Base-by-base conservation (phyloP, 2,329 filamentous ascomycete genomes). In the Westerdykella sp. region DNA sequence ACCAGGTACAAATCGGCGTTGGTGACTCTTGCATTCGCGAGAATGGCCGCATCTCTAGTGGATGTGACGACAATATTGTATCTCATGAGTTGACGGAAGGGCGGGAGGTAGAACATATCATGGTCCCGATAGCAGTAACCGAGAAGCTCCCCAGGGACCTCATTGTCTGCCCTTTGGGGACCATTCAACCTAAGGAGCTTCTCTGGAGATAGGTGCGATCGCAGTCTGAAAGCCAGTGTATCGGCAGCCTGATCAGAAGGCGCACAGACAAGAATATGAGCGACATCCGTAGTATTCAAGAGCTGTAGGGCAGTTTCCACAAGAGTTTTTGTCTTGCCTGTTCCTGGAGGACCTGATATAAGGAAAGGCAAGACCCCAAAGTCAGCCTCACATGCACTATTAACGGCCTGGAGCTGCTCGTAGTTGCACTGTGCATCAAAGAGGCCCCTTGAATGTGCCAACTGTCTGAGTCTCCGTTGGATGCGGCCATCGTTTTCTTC, bases 281-380 rank as follows among this genome's bases (percentile, higher is more conserved):
- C 40, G 7, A 50, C 42, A 1, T 46, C 18, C 1, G 53, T 52
- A 3, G 48, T 50, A 2, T 60, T 47, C 4, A 63, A 49, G 2
- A 66, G 45, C 36, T 66, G 61, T 45, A 69, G 50, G 9, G 70
- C 66, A 40, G 63, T 62, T 52, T 75, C 73, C 14, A 74, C 71
- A 1, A 75, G 50, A 2, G 72, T 75, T 45, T 74, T 75, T 7
- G 73, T 76, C 51, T 76, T 76, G 0, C 73, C 73, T 6, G 73
- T 75, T n/a, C 73, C 73, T 10, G 73, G 73, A 9, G 73, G 73
- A 0, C 73, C 73, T 6, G 67, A 69, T 14, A 76, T 71, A 9
- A 75, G 59, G 47, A 70, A 75, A 3, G 73, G 72, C 6, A 75
- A 48, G 12, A 51, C 57, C 5, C 73, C 73, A 54, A 72, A 75